Base-by-base conservation (phyloP, 768 basidiomycete genomes). In the Boletus speciosus region DNA sequence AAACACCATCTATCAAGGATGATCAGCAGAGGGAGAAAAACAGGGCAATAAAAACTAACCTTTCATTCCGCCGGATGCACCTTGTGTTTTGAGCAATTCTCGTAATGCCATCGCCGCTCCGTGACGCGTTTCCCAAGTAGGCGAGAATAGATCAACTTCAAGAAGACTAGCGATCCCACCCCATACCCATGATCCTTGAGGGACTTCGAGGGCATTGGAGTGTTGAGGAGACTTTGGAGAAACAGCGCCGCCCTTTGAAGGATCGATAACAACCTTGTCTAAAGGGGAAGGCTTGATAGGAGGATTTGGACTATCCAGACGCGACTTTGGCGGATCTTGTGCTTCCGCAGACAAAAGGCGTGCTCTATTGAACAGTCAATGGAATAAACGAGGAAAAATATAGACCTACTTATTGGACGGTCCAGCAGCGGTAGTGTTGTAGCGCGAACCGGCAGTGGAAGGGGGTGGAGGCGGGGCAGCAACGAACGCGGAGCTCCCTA, bases 61-160 rank as follows among this genome's bases (percentile, higher is more conserved):
- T 76, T 76, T 78, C 85, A 89, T 92, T 29, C 93, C 93, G 19
- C 90, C 90, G 42, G 76, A 85, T 63, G 80, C 78, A 6, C 93
- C 93, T 66, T 96, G 93, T 4, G 81, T 64, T 69, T 90, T 93
- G 47, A 98, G 72, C 42, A 98, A 71, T 65, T 98, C 97, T 43
- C 93, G 81, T 31, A 98, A 69, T 1, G 91, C 94, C 79, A 97
- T 83, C 0, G 93, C 90, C 15, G 94, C 88, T 35, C 97, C 97
- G 63, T 99, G 97, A 47, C 97, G 81, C 14, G 88, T 83, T 70
- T 98, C 94, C 97, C 97, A 98, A 4, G 84, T 79, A 4, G 86
- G 80, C 62, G 88, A 93, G 62, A 92, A 87, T 8, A 98, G 72
- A 62, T 90, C 88, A 6, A 93, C 85, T 64, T 88, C 86, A 8